These are phyloP conservation scores for Allomyces arbusculus DNA, from an alignment of 192 early-diverging fungal species.

Conservation along the genomic window DNA sequence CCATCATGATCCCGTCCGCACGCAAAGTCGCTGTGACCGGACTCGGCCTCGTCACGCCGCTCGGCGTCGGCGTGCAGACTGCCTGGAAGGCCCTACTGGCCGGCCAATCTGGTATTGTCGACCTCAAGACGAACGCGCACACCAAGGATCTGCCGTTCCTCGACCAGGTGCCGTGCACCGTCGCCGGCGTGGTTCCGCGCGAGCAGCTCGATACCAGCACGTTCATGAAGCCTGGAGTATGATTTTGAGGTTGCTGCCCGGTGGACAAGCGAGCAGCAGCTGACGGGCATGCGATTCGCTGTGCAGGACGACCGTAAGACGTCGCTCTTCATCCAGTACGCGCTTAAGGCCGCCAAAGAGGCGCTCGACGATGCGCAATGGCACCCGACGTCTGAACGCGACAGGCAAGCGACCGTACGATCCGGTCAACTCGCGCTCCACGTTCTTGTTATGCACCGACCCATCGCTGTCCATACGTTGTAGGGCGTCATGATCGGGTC, in stretches of 20 bases:
- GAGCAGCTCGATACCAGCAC: neutral
- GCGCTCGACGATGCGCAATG: slow-evolving; percentile 69
- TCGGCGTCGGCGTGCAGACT: slow-evolving; percentile 49
- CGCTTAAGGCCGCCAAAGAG: slow-evolving; percentile 57
- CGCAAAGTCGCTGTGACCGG: slow-evolving; percentile 73
- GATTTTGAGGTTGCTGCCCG: neutral
- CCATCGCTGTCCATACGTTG: neutral
- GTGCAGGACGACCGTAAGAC: slow-evolving; percentile 50
- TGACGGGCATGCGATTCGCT: neutral
- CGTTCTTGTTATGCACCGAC: neutral
- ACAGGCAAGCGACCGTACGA: slow-evolving; percentile 42
- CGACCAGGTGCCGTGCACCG: slow-evolving; percentile 47
- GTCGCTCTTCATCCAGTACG: slow-evolving; percentile 73
- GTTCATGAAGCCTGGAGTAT: too few relatives aligned
- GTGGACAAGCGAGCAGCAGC: neutral
- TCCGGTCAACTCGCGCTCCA: neutral
- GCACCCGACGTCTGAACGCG: slow-evolving; percentile 25
- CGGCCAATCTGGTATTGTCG: slow-evolving; percentile 54
- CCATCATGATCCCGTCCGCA: too few relatives aligned
- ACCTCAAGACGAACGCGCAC: slow-evolving; percentile 17
- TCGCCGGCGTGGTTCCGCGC: slow-evolving; percentile 48
- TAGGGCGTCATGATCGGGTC: slow-evolving; percentile 88
- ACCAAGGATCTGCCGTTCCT: slow-evolving; percentile 17
- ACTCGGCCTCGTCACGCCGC: slow-evolving; percentile 75
- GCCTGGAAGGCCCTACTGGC: slow-evolving; percentile 55